These are phyloP conservation scores for Trifolium repens DNA, from an alignment of 306 rosid species.

Conservation along the genomic window DNA sequence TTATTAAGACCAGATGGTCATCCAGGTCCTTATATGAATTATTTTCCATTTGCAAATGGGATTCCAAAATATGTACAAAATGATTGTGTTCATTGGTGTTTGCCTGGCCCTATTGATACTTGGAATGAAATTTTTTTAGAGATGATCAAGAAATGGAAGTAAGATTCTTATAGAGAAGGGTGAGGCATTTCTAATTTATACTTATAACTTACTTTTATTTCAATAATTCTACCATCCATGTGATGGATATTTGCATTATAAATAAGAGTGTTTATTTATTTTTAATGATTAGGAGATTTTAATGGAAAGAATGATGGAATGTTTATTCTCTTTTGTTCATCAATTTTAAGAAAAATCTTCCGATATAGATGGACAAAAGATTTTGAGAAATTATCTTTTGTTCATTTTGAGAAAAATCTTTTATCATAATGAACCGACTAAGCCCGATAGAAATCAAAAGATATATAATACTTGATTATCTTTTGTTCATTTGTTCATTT, in stretches of 20 bases:
- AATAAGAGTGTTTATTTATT: background rate
- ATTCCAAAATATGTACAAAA: conserved; percentile 56
- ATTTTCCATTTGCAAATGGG: conserved; percentile 62
- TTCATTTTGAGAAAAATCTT: too few species aligned
- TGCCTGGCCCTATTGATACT: conserved; percentile 82
- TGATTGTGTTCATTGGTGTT: conserved; percentile 87
- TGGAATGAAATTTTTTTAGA: conserved; percentile 74
- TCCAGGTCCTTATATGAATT: conserved; percentile 74
- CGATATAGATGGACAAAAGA: too few species aligned
- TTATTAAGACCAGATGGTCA: conserved; percentile 62
- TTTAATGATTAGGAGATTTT: too few species aligned
- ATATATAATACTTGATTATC: too few species aligned
- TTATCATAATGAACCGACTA: too few species aligned
- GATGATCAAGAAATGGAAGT: conserved; percentile 45
- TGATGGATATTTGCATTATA: conserved; percentile 9
- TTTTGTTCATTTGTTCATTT: too few species aligned
- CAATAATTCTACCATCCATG: background rate
- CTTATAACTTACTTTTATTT: background rate
- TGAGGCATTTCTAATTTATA: conserved; percentile 1
- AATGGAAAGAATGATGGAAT: too few species aligned
- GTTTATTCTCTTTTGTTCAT: too few species aligned
- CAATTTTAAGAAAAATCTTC: too few species aligned
- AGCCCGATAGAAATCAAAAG: too few species aligned
- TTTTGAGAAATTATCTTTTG: too few species aligned
- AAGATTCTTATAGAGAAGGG: background rate